Base-by-base conservation (phyloP, 768 basidiomycete species). In the Amanita molliuscula region DNA sequence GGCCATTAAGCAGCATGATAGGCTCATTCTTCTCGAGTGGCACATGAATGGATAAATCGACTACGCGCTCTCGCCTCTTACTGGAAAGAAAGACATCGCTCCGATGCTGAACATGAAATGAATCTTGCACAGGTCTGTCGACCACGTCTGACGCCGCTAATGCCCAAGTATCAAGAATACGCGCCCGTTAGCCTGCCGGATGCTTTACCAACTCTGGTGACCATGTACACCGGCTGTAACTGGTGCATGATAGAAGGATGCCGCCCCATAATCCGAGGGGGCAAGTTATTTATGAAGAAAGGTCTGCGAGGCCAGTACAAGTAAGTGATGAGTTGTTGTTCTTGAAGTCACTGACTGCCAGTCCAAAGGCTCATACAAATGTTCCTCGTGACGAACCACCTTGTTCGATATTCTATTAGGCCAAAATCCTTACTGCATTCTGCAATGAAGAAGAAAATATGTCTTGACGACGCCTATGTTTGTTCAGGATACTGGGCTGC, bases 171-270 rank as follows among this genome's bases (percentile, higher is more conserved):
- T 23, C 65, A 67, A 41, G 68, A 71, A 7, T 63, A 69, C 26
- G 63, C 74, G 9, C 75, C 78, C 1, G 65, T 70, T 1, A 74
- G 81, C 57, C 66, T 73, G 13, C 77, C 78, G 20, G 69, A 72
- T 8, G 71, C 76, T 6, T 66, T 79, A 35, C 75, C 81, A 3
- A 75, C 78, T 10, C 66, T 93, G 42, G 69, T 75, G 43, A 69
- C 74, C 0, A 63, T 92, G 40, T 93, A 88, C 11, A 25, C 34
- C 20, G 37, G 23, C 20, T 28, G n/a, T 72, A 87, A 88, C 57
- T 92, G 89, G 92, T 97, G 95, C 60, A 72, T 84, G 2, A 62
- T 94, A 53, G 78, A 85, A 33, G 81, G 79, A 0, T 97, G 95
- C 59, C 77, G 79, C 52, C 74, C 88, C 4, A 79, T 94, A 42